A percentile compares a stretch with the other conserved stretches of the same genome.
Conservation (phyloP, 371 early-diverging fungal species). For the Rhizopus arrhizus region DNA sequence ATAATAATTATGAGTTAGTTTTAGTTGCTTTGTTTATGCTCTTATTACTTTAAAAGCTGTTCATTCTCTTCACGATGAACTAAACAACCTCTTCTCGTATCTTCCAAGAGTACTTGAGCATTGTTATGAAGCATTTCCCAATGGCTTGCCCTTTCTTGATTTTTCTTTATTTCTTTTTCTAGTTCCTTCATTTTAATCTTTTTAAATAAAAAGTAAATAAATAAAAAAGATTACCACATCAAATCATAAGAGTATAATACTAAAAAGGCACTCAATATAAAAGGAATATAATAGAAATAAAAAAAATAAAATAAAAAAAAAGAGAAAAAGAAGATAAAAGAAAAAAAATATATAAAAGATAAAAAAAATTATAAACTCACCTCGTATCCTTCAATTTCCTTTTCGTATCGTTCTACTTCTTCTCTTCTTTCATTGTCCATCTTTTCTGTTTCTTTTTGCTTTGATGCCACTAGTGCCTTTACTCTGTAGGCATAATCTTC, state of each 20-base stretch:
- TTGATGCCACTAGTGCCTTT: constrained; percentile 35
- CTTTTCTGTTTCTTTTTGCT: constrained; percentile 40
- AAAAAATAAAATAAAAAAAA: not conserved
- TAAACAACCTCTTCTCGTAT: constrained; percentile 28
- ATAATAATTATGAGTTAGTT: not conserved
- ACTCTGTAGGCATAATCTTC: constrained; percentile 47
- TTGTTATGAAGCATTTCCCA: not conserved
- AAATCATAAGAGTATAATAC: constrained; percentile 4
- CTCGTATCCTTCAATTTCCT: constrained; percentile 43
- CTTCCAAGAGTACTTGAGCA: constrained; percentile 9
- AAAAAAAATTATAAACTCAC: constrained; percentile 22
- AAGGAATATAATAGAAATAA: not conserved
- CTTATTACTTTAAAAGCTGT: constrained; percentile 35
- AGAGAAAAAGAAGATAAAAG: constrained; percentile 1
- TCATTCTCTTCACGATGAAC: constrained; percentile 37
- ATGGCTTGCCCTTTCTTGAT: not conserved
- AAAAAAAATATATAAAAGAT: not conserved
- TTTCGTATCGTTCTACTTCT: constrained; percentile 12
- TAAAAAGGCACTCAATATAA: not conserved
- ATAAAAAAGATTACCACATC: not conserved
- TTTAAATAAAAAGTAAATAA: not conserved
- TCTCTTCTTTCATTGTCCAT: constrained; percentile 20
- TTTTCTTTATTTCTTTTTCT: constrained; percentile 14
- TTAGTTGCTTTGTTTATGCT: not conserved
- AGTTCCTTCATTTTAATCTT: constrained; percentile 38